Evolutionary conservation across 1,284 basidiomycete species (phyloP).

Genomic region (Cryptococcus wingfieldii): DNA sequence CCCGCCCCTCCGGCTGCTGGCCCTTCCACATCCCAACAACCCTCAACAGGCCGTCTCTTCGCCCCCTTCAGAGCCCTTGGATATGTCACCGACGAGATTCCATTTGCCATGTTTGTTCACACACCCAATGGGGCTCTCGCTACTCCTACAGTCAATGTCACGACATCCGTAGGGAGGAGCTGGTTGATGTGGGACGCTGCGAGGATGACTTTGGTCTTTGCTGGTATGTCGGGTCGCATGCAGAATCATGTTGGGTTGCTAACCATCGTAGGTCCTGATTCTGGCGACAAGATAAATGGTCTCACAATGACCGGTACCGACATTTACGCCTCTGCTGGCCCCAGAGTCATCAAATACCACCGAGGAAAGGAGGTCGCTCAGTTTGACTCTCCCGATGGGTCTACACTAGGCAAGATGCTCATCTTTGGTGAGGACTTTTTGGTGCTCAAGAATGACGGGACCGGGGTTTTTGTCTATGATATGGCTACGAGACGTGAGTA

Average conservation of each 20-base stretch:
- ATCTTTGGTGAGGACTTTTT: conserved; percentile 77
- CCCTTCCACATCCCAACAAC: conserved; percentile 10
- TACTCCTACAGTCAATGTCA: conserved; percentile 71
- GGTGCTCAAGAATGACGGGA: conserved; percentile 73
- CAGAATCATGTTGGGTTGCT: not conserved
- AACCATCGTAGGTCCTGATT: conserved; percentile 64
- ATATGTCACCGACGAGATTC: conserved; percentile 84
- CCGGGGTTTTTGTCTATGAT: conserved; percentile 77
- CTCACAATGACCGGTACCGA: conserved; percentile 80
- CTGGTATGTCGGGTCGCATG: conserved; percentile 61
- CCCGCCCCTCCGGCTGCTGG: conserved; percentile 14
- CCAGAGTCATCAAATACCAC: conserved; percentile 68
- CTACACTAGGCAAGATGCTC: conserved; percentile 54
- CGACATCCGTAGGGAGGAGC: conserved; percentile 82
- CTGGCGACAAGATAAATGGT: conserved; percentile 65
- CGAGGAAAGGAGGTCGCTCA: conserved; percentile 67
- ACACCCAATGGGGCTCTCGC: conserved; percentile 81
- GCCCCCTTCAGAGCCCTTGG: conserved; percentile 93
- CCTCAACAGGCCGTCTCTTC: conserved; percentile 57
- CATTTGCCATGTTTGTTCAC: conserved; percentile 81
- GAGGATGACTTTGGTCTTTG: conserved; percentile 87
- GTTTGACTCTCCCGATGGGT: conserved; percentile 29
- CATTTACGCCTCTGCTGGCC: conserved; percentile 75
- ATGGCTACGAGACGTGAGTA: conserved; percentile 26
- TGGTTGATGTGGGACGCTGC: conserved; percentile 98